A percentile compares a stretch with the other conserved stretches of the same genome.
Evolutionary conservation across 208 protist genomes (phyloP).

Genomic region (Trypanosoma vivax): DNA sequence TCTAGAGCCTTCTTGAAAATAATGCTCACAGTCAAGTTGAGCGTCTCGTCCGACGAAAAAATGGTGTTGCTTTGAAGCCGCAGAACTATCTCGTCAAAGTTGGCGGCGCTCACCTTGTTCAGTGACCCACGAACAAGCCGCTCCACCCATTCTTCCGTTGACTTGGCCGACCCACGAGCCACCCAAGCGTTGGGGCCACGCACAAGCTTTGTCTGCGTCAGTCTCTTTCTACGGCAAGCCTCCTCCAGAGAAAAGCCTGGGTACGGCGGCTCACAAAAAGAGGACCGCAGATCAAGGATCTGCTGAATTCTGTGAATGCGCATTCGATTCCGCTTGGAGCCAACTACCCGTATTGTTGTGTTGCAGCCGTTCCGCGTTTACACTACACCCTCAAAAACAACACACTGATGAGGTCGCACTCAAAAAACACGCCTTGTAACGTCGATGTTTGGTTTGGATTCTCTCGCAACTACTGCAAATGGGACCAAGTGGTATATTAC

Average conservation of each 20-base stretch:
- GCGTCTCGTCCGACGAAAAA: constrained; percentile 49
- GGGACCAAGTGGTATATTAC: too few relatives aligned
- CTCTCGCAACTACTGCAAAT: too few relatives aligned
- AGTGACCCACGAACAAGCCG: constrained; percentile 72
- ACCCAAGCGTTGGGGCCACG: constrained; percentile 80
- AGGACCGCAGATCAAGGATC: constrained; percentile 66
- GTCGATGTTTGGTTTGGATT: too few relatives aligned
- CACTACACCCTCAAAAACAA: too few relatives aligned
- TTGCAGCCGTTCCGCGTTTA: too few relatives aligned
- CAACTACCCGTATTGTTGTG: neutral
- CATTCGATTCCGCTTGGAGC: neutral
- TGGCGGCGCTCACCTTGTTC: constrained; percentile 76
- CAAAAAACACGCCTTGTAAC: too few relatives aligned
- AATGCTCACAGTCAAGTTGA: constrained; percentile 53
- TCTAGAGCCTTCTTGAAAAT: constrained; percentile 84
- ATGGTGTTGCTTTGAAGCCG: constrained; percentile 57
- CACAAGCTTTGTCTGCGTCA: constrained; percentile 62
- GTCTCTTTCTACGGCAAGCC: constrained; percentile 46
- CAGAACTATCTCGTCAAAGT: constrained; percentile 59
- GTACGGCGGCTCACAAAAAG: constrained; percentile 74
- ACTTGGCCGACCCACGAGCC: constrained; percentile 55
- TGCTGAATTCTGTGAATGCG: constrained; percentile 63
- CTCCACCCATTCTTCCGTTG: constrained; percentile 74
- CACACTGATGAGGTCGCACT: too few relatives aligned
- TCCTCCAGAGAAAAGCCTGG: constrained; percentile 84